Base-by-base conservation (phyloP, 345 rosid genomes). In the Lepidium didymum region DNA sequence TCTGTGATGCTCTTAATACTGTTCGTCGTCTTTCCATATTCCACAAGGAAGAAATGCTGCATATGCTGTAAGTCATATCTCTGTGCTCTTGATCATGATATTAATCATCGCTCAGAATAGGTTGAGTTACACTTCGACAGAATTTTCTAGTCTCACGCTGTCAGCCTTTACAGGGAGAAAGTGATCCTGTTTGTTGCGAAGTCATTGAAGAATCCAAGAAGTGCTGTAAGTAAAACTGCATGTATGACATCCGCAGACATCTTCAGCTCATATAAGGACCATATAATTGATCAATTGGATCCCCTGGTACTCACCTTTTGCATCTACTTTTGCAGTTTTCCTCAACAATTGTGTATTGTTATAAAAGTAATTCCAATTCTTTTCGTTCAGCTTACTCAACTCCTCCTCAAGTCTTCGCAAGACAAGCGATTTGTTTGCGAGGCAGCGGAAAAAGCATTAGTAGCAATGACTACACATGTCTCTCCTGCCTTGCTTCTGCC, bases 211-310 rank as follows among this genome's bases (percentile, higher is more conserved):
- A 92, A 92, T 78, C 98, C 98, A 34, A 87, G 90, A 81, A 92
- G 98, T 59, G 96, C 98, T 44, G 84, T 92, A 12, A 83, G 95
- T 74, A 92, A 92, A 82, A 89, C 95, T 33, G 95, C 95, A 60
- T 77, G 87, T 45, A 89, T 92, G 98, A 83, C 96, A 23, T 77
- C 88, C 55, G 81, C 87, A 16, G 96, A 91, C 77, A 75, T 92
- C 63, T 89, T 87, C 74, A 72, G 46, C 70, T 79, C 88, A 14
- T 92, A 86, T 52, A 81, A 83, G 10, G 86, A 89, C 77, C 80
- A 62, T 43, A 69, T 87, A 31, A 74, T 85, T 49, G 90, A 86
- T 77, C 81, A 65, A 33, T 38, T 87, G 84, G 92, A 83, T 72
- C 84, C 88, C 44, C 63, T 89, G 93, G 97, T 91, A 87, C 56